Percentiles rank a stretch among this genome's conserved stretches.
These are phyloP conservation scores for Umbelopsis sp. DNA, from an alignment of 192 early-diverging fungal species.

Conservation along the genomic window DNA sequence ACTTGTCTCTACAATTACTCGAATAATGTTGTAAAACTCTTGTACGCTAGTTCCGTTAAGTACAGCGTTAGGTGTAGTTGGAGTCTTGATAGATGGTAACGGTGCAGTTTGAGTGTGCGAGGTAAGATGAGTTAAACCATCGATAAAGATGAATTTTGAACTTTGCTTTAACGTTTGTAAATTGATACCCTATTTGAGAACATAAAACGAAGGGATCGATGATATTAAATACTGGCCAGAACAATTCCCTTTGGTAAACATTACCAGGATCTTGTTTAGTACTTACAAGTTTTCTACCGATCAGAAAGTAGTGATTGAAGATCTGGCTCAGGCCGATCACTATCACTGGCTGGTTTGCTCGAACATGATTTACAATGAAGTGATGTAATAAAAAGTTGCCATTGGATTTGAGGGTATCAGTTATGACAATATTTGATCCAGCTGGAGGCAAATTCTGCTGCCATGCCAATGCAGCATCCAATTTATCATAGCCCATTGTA, in stretches of 20 bases:
- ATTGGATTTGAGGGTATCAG: slow-evolving; percentile 55
- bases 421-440: slow-evolving; percentile 51
- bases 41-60: slow-evolving; percentile 31
- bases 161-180: slow-evolving; percentile 45
- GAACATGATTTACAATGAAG: slow-evolving; percentile 61
- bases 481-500: slow-evolving; percentile 50
- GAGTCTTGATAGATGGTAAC: slow-evolving; percentile 25
- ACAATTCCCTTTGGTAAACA: too few species aligned
- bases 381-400: slow-evolving; percentile 66
- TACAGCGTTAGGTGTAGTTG: slow-evolving; percentile 30
- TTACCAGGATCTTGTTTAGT: too few species aligned
- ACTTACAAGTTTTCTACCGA: slow-evolving; percentile 59
- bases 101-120: slow-evolving; percentile 39
- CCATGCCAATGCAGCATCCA: slow-evolving; percentile 49
- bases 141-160: slow-evolving; percentile 52
- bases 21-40: slow-evolving; percentile 42
- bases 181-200: slow-evolving; percentile 50
- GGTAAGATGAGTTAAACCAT: slow-evolving; percentile 57
- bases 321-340: slow-evolving; percentile 59
- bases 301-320: slow-evolving; percentile 59
- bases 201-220: too few species aligned
- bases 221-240: too few species aligned
- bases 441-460: slow-evolving; percentile 44
- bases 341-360: slow-evolving; percentile 53
- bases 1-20: slow-evolving; percentile 21